Evolutionary conservation across 2,329 filamentous ascomycete species (phyloP).

Genomic region (Cladosporium sp.): DNA sequence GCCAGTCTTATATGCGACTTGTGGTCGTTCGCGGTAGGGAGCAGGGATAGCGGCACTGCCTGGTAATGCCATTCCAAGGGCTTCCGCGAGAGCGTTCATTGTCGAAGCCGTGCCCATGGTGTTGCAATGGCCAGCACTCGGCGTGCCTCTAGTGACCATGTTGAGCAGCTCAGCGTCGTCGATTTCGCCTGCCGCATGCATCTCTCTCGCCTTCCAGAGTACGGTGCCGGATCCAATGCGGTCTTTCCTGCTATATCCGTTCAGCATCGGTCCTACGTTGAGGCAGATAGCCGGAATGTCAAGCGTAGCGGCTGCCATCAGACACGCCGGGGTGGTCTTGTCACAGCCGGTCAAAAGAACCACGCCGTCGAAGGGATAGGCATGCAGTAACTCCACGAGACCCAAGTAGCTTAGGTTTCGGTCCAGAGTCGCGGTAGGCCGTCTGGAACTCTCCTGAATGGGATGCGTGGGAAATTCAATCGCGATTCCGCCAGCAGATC

Average conservation of each 20-base stretch:
- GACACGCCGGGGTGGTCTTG: constrained; percentile 27
- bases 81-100: constrained; percentile 29
- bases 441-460: constrained; percentile 25
- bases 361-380: constrained; percentile 28
- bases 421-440: constrained; percentile 27
- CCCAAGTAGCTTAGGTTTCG: constrained; percentile 25
- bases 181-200: constrained; percentile 25
- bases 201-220: constrained; percentile 26
- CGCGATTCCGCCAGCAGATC: constrained; percentile 25
- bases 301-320: constrained; percentile 28
- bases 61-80: constrained; percentile 27
- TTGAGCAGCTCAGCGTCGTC: constrained; percentile 23
- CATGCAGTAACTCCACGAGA: constrained; percentile 27
- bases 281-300: constrained; percentile 27
- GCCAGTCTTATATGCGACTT: constrained; percentile 26
- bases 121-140: constrained; percentile 27
- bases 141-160: constrained; percentile 24
- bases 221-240: constrained; percentile 25
- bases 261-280: constrained; percentile 29
- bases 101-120: constrained; percentile 29
- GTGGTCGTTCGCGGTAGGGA: constrained; percentile 25
- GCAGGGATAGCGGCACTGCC: constrained; percentile 26
- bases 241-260: constrained; percentile 22
- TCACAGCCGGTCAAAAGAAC: constrained; percentile 27
- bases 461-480: constrained; percentile 29